Evolutionary conservation across 2,329 filamentous ascomycete genomes (phyloP), one percentile per base, ranked within the genome.

Genomic region (Alternaria triticina): DNA sequence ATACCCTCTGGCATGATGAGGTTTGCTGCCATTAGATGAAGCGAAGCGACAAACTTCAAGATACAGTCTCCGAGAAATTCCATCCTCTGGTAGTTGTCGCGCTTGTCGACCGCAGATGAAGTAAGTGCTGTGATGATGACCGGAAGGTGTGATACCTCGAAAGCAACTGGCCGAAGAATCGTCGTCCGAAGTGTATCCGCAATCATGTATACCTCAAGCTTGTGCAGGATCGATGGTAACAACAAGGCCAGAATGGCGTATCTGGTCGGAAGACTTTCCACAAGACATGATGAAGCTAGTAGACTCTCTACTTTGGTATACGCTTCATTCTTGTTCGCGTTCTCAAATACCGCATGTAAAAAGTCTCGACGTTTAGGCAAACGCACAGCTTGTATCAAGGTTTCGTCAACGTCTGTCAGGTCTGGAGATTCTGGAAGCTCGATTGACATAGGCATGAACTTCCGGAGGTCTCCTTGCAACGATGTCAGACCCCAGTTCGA

Each of bases 61-160:
- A 97, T 84, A 0, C 89, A 89, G 72, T 98, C 95, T 0, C 96
- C 96, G 0, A 97, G 82, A 69, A 96, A 96, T 75, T 98, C 96
- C 0, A 97, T 82, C 3, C 91, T 85, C 71, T 98, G 91, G 74
- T 97, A 97, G 67, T 97, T 86, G 0, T 84, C 85, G 1, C 81
- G 77, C 51, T 89, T 88, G 3, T 79, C 74, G 0, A 92, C 88
- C 2, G 83, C 84, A 0, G 89, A 87, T 0, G 92, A 83, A 54
- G 87, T 91, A 54, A 96, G 90, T 1, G 94, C 93, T 10, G 88
- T 89, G 1, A 89, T 76, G 0, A 96, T 74, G 33, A 91, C 81
- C 1, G 81, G 78, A 4, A 87, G 67, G 66, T 91, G 79, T 3
- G 46, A 27, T 6, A 33, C 3, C 0, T 77, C 77, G 36, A 95